These are phyloP conservation scores for Diospyros kaki DNA, from an alignment of 148 eudicot species.

Conservation along the genomic window DNA sequence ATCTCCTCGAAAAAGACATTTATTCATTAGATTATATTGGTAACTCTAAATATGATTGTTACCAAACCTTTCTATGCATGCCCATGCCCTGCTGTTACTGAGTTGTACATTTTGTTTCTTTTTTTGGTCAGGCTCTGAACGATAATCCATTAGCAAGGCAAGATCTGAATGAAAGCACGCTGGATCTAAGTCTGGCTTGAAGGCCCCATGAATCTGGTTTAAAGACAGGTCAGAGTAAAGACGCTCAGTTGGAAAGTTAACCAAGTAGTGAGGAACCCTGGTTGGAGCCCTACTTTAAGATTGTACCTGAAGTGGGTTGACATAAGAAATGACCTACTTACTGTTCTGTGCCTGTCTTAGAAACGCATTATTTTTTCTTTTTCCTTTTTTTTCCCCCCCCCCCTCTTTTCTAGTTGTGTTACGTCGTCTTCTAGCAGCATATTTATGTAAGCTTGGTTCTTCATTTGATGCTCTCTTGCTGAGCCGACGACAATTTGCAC, in stretches of 20 bases:
- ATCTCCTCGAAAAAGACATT: neutral
- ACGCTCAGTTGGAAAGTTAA: constrained; percentile 17
- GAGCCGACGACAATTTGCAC: constrained; percentile 20
- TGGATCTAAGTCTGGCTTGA: constrained; percentile 68
- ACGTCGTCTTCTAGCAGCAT: neutral
- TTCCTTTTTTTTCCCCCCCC: neutral
- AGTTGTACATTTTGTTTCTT: neutral
- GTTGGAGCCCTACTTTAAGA: neutral
- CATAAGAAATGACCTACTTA: neutral
- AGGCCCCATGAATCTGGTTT: constrained; percentile 44
- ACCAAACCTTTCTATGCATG: neutral
- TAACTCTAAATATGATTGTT: neutral
- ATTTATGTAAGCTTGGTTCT: constrained; percentile 7
- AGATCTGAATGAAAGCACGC: constrained; percentile 65
- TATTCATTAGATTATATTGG: neutral
- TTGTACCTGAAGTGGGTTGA: neutral
- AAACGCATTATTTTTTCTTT: neutral
- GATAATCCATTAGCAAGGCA: constrained; percentile 48
- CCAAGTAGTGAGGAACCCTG: constrained; percentile 8
- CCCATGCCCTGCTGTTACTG: neutral
- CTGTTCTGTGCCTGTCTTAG: constrained; percentile 7
- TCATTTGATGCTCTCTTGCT: constrained; percentile 15
- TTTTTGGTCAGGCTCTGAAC: constrained; percentile 40
- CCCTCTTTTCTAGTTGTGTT: no score
- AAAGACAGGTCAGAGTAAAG: constrained; percentile 26